Conservation (phyloP, 371 early-diverging fungal species). For the Apophysomyces elegans region DNA sequence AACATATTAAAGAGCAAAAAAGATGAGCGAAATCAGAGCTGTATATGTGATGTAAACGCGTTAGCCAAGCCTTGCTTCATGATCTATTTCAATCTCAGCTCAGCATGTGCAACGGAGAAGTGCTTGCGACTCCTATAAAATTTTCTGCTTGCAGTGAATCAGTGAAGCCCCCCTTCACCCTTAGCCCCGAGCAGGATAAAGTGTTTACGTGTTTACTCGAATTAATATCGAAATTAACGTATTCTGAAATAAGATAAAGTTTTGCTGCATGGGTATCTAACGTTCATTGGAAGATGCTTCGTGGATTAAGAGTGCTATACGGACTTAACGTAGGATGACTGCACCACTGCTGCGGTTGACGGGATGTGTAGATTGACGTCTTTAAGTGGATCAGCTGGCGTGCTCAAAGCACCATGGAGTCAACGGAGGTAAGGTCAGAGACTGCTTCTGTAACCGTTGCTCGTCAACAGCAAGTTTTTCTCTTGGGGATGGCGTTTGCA, state of each 20-base stretch:
- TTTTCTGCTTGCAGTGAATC: neutral
- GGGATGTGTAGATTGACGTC: neutral
- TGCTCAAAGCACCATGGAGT: constrained; percentile 13
- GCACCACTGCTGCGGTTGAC: neutral
- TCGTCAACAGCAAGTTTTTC: neutral
- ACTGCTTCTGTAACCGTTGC: constrained; percentile 2
- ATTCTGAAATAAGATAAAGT: neutral
- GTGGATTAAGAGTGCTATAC: neutral
- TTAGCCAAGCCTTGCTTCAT: constrained; percentile 2
- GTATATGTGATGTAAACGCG: neutral
- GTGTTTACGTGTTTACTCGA: neutral
- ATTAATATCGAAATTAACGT: no score
- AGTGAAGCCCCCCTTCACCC: neutral
- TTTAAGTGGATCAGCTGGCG: neutral
- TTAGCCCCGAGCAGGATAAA: neutral
- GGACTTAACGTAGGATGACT: neutral
- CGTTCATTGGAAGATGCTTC: neutral
- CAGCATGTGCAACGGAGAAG: neutral
- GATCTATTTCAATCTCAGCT: neutral
- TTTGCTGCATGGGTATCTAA: neutral
- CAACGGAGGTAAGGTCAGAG: constrained; percentile 12
- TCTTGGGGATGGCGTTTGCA: constrained; percentile 11
- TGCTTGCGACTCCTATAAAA: neutral
- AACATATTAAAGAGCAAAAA: neutral
- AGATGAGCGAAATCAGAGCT: neutral